Base-by-base conservation (phyloP, 1,139 yeast species). In the Spathaspora sp. region DNA sequence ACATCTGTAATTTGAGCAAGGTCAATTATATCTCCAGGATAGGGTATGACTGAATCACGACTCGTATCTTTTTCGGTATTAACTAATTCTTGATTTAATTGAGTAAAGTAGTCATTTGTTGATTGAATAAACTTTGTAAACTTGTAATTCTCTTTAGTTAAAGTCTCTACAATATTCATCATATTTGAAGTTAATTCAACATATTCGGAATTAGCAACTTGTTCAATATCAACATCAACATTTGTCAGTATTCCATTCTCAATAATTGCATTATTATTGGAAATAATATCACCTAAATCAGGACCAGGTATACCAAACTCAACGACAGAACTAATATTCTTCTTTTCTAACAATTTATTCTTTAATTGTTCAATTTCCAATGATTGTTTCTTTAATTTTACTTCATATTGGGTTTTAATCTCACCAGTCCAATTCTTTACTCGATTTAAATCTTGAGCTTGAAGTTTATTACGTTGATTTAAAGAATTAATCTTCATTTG, bases 381-480 rank as follows among this genome's bases (percentile, higher is more conserved):
- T 23, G 65, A 61, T 50, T 73, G 72, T 53, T 63, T 64, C 52
- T 72, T 72, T 43, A 74, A 49, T 46, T 77, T 81, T 13, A 72
- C 63, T 15, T 72, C 74, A 48, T 67, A 70, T 48, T 71, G 73
- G 3, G 62, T 56, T 47, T 67, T 66, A 17, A 73, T 51, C 43
- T 72, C 74, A 38, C 54, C 49, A 39, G 64, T 60, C 64, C 68
- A 59, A 43, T 51, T 57, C 43, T 65, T 67, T 42, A 70, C 51
- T 44, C 64, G 62, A 16, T 53, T 53, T 39, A 70, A 48, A 51
- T 71, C 74, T 24, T 63, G 63, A 1, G 58, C 38, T 47, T 70
- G 74, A 7, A 59, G 48, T 52, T 63, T 63, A 47, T 68, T 71
- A 17, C 54, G 53, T 8, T 57, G 54, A 2, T 53, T 51, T 38